phyloP scores from a whole-genome alignment of 1,284 basidiomycete genomes.

The Porogramme epimiltina region DNA sequence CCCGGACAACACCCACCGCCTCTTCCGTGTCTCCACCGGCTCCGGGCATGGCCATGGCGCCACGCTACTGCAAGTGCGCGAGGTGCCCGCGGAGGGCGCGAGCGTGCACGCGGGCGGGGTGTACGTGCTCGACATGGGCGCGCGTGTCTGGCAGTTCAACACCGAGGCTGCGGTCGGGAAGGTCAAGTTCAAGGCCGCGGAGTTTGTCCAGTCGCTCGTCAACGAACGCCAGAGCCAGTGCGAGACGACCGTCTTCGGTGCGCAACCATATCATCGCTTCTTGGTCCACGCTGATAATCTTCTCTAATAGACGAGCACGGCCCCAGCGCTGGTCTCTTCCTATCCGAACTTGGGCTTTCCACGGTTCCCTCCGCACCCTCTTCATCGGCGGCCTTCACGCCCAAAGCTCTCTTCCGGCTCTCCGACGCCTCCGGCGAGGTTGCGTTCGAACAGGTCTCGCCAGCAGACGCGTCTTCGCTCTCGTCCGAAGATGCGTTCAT shows the following conservation, averaged over 20 bases:
- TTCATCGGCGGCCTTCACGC: slow-evolving; percentile 8
- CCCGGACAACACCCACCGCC: slow-evolving; percentile 42
- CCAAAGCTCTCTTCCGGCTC: slow-evolving; percentile 44
- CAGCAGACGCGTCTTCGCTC: slow-evolving; percentile 37
- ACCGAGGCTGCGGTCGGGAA: slow-evolving; percentile 52
- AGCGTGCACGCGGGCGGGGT: slow-evolving; percentile 56
- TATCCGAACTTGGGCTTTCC: slow-evolving; percentile 42
- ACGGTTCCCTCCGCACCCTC: slow-evolving; percentile 17
- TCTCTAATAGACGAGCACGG: slow-evolving; percentile 49
- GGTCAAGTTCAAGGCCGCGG: slow-evolving; percentile 60
- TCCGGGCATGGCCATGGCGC: slow-evolving; percentile 11
- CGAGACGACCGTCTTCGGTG: slow-evolving; percentile 55
- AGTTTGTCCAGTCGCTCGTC: slow-evolving; percentile 54
- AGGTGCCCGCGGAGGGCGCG: slow-evolving; percentile 45
- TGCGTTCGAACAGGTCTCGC: slow-evolving; percentile 39
- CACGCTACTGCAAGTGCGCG: slow-evolving; percentile 46
- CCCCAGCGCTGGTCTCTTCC: slow-evolving; percentile 46
- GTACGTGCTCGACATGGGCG: slow-evolving; percentile 60
- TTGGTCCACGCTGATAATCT: not conserved
- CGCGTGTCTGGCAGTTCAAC: slow-evolving; percentile 54
- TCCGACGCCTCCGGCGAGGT: slow-evolving; percentile 47
- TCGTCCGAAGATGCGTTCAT: slow-evolving; percentile 50
- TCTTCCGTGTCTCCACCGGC: slow-evolving; percentile 46
- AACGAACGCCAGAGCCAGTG: slow-evolving; percentile 43
- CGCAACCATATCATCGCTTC: slow-evolving; percentile 13